Evolutionary conservation across 2,329 filamentous ascomycete species (phyloP), one percentile per base, ranked within the genome.

Genomic region (Botrytis byssoidea): DNA sequence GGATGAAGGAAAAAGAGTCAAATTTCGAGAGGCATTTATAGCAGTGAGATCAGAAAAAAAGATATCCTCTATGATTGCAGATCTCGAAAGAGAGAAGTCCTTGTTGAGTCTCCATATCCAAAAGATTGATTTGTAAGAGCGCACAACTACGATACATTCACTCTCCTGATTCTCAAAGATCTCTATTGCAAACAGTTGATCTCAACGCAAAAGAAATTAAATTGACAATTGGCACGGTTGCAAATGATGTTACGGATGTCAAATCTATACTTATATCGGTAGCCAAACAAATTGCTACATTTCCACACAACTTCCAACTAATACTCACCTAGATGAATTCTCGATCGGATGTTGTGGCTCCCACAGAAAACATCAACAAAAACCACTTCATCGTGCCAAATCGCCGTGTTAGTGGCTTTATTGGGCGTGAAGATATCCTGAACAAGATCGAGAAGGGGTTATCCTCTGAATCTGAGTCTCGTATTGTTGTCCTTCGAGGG

Each of bases 371-470:
- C 1, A 14, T 8, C 7, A 29, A 51, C 10, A 71, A 74, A 25
- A 59, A 3, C 16, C 68, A 74, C 44, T 73, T 74, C 57, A 44
- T 65, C 14, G 72, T 76, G 48, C 75, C 75, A 8, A 74, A 73
- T 63, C 67, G 75, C 25, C 68, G 55, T 16, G 72, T 76, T 1
- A 48, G 20, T 37, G 59, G 73, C 9, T 78, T 78, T 37, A 55
- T 78, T n/a, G 77, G 76, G 22, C 74, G 77, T 25, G 61, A 75
- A 25, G 74, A 76, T 55, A 72, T 76, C 5, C 71, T 78, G 9
- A 32, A n/a, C 2, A 74, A 12, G 29, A 78, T 78, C 22, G 68
- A 76, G 37, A 42, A 32, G 8, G 70, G 72, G 20, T 73, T 74
- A 22, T 64, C 70, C 25, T 35, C 64, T 18, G 55, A 20, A 42